These are phyloP conservation scores for Pisolithus microcarpus DNA, from an alignment of 768 basidiomycete species.

Conservation along the genomic window DNA sequence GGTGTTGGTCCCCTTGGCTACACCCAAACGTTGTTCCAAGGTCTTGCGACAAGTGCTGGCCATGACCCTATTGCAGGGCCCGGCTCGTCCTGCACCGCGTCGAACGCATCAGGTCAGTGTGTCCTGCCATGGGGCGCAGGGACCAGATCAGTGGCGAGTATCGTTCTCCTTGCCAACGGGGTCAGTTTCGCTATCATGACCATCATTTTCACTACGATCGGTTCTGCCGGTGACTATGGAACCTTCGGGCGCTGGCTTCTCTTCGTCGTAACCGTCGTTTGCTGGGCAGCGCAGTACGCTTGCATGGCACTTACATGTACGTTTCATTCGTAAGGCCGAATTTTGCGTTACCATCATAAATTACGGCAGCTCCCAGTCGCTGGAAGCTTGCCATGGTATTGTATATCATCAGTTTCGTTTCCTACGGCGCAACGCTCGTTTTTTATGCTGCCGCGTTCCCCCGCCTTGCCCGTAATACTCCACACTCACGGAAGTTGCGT, in stretches of 20 bases:
- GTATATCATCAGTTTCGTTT: conserved; percentile 73
- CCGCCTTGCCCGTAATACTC: conserved; percentile 72
- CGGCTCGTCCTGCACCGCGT: conserved; percentile 59
- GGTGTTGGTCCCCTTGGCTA: conserved; percentile 65
- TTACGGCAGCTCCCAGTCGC: conserved; percentile 46
- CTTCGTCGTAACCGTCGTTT: conserved; percentile 61
- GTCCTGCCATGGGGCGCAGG: conserved; percentile 73
- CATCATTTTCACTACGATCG: conserved; percentile 71
- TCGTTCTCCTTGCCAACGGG: conserved; percentile 74
- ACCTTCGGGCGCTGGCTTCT: conserved; percentile 72
- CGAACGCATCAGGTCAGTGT: conserved; percentile 58
- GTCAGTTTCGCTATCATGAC: conserved; percentile 79
- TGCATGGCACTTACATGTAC: conserved; percentile 66
- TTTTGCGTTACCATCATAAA: background rate
- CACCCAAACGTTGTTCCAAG: conserved; percentile 70
- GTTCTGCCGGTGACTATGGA: conserved; percentile 32
- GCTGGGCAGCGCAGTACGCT: conserved; percentile 77
- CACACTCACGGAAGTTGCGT: conserved; percentile 47
- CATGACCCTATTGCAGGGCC: conserved; percentile 64
- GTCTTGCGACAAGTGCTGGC: conserved; percentile 62
- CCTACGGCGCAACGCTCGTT: conserved; percentile 74
- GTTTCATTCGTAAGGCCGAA: conserved; percentile 10
- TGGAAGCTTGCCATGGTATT: conserved; percentile 76
- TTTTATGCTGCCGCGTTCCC: conserved; percentile 79
- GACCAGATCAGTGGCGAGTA: conserved; percentile 65